These are phyloP conservation scores for Thecaphora frezii DNA, from an alignment of 1,284 basidiomycete genomes.

Conservation along the genomic window DNA sequence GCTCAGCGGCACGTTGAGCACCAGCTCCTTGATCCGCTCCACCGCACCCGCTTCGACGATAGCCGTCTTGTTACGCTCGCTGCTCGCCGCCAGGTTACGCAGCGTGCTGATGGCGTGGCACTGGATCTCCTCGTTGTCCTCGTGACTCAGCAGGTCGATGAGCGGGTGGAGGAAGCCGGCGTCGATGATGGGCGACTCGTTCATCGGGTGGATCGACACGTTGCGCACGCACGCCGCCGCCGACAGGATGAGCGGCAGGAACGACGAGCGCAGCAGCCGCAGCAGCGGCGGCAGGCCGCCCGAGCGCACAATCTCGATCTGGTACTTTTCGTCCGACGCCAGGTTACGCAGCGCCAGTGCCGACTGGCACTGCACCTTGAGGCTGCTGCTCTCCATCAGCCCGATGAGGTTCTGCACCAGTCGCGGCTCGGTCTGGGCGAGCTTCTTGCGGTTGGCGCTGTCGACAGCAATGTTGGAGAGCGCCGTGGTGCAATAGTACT, in stretches of 20 bases:
- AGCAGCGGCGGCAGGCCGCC: conserved; percentile 90
- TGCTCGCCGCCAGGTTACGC: conserved; percentile 92
- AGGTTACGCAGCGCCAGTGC: conserved; percentile 94
- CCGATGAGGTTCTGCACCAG: conserved; percentile 90
- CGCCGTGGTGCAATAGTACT: conserved; percentile 99
- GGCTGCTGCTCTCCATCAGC: conserved; percentile 93
- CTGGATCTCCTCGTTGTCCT: conserved; percentile 98
- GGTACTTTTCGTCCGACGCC: conserved; percentile 98
- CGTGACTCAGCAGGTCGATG: conserved; percentile 94
- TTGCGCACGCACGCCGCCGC: conserved; percentile 98
- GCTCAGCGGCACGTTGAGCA: conserved; percentile 89
- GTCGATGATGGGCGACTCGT: conserved; percentile 99
- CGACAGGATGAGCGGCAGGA: conserved; percentile 96
- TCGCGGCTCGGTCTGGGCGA: conserved; percentile 91
- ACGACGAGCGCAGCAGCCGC: conserved; percentile 92
- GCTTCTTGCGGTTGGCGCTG: conserved; percentile 80
- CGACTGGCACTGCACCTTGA: conserved; percentile 99
- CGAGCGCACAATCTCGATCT: conserved; percentile 95
- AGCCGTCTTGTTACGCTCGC: conserved; percentile 96
- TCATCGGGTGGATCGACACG: conserved; percentile 96
- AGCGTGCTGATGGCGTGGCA: conserved; percentile 99
- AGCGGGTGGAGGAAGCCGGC: conserved; percentile 94
- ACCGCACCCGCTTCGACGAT: conserved; percentile 99
- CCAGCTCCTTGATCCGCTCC: conserved; percentile 93
- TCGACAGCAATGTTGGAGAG: conserved; percentile 87